These are phyloP conservation scores for Pyrenula massariospora DNA, from an alignment of 495 filamentous ascomycete species.

Conservation along the genomic window DNA sequence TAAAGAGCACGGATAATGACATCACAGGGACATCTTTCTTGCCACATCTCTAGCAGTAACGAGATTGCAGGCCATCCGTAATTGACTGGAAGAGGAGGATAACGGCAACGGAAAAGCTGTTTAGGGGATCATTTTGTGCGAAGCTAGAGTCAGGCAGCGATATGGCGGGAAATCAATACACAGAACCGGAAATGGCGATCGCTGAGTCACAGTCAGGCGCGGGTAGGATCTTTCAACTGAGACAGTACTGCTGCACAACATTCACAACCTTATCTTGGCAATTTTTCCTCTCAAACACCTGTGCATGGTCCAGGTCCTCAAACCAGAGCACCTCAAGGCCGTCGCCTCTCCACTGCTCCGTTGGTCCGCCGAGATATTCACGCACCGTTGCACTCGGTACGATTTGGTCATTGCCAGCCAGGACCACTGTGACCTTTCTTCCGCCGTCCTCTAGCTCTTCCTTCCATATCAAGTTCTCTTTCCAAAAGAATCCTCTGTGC, in stretches of 20 bases:
- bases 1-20: no score
- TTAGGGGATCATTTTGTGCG: no score
- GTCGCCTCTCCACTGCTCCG: slow-evolving; percentile 26
- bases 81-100: no score
- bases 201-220: no score
- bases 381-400: slow-evolving; percentile 47
- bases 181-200: no score
- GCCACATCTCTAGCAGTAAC: no score
- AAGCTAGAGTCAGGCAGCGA: no score
- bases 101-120: no score
- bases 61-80: no score
- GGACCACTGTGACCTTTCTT: slow-evolving; percentile 38
- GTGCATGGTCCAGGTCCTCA: slow-evolving; percentile 51
- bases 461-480: slow-evolving; percentile 55
- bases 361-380: slow-evolving; percentile 42
- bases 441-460: slow-evolving; percentile 33
- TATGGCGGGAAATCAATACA: no score
- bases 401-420: slow-evolving; percentile 52
- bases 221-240: no score
- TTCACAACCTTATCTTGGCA: slow-evolving; percentile 28
- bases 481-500: slow-evolving; percentile 55
- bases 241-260: slow-evolving; percentile 10
- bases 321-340: slow-evolving; percentile 54
- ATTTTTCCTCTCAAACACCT: slow-evolving; percentile 44
- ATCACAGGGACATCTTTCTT: no score